Conservation (phyloP, 495 filamentous ascomycete genomes). For the Elasticomyces elasticus region DNA sequence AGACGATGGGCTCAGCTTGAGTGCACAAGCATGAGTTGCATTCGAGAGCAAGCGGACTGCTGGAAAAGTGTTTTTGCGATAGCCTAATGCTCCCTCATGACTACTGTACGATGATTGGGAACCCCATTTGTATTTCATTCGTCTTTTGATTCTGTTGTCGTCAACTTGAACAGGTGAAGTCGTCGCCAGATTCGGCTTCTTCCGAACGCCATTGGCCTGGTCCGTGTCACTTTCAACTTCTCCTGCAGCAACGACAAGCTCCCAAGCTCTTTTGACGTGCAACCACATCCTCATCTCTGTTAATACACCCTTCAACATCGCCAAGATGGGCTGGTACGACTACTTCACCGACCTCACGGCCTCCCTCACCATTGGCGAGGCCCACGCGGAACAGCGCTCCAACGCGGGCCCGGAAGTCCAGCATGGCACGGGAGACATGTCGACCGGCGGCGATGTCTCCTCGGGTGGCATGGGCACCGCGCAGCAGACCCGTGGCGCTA, state of each 20-base stretch:
- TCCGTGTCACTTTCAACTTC: background rate
- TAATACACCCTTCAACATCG: constrained; percentile 19
- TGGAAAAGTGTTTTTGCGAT: no score
- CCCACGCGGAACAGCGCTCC: constrained; percentile 51
- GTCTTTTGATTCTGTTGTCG: background rate
- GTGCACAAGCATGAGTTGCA: background rate
- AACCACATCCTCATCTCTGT: background rate
- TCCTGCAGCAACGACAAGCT: background rate
- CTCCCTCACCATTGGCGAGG: constrained; percentile 44
- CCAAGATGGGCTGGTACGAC: constrained; percentile 53
- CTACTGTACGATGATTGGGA: no score
- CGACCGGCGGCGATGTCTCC: background rate
- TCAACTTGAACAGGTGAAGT: background rate
- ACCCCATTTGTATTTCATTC: no score
- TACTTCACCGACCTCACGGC: constrained; percentile 54
- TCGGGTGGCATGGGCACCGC: constrained; percentile 6
- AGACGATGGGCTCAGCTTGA: background rate
- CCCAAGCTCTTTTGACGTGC: background rate
- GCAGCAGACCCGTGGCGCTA: constrained; percentile 12
- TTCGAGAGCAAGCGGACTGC: no score
- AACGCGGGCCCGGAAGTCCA: constrained; percentile 14
- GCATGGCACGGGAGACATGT: constrained; percentile 23
- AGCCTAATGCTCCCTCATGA: no score
- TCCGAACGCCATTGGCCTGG: background rate
- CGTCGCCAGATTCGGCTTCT: background rate